Evolutionary conservation across 2,329 filamentous ascomycete species (phyloP).

Genomic region (Aspergillus felis): DNA sequence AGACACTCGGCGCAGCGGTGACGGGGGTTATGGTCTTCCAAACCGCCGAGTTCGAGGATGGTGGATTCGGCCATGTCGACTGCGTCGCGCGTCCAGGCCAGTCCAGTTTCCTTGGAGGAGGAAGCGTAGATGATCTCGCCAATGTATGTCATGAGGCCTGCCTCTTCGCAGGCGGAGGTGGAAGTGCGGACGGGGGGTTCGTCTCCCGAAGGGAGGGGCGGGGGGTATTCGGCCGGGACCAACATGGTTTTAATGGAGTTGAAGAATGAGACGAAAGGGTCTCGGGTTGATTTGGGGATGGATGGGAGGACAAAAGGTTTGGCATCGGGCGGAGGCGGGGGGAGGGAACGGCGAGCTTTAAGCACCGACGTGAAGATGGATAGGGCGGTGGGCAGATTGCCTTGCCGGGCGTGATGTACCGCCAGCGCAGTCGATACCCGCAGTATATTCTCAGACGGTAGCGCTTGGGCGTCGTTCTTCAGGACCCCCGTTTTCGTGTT

Average conservation of each 20-base stretch:
- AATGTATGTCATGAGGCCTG: conserved; percentile 81
- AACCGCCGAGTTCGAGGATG: conserved; percentile 32
- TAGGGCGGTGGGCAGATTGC: conserved; percentile 65
- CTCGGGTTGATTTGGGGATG: conserved; percentile 16
- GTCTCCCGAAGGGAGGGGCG: conserved; percentile 66
- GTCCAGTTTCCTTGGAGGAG: conserved; percentile 62
- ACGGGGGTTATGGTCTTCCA: conserved; percentile 38
- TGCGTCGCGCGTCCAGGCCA: conserved; percentile 86
- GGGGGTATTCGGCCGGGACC: conserved; percentile 62
- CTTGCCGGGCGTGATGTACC: conserved; percentile 68
- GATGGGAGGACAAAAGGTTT: conserved; percentile 23
- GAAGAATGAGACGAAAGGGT: conserved; percentile 33
- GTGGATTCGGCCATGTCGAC: conserved; percentile 75
- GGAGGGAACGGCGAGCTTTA: conserved; percentile 63
- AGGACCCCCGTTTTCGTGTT: conserved; percentile 62
- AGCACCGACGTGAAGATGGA: conserved; percentile 84
- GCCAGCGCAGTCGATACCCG: conserved; percentile 72
- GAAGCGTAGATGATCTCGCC: conserved; percentile 85
- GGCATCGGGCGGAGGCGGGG: conserved; percentile 38
- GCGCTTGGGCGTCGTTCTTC: conserved; percentile 51
- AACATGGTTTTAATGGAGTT: conserved; percentile 40
- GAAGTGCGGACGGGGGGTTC: conserved; percentile 61
- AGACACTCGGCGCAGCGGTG: conserved; percentile 74
- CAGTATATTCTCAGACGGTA: conserved; percentile 70
- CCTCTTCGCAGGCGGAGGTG: conserved; percentile 74